These are phyloP conservation scores for Secale cereale DNA, from an alignment of 176 grass and related monocot genomes.

Conservation along the genomic window DNA sequence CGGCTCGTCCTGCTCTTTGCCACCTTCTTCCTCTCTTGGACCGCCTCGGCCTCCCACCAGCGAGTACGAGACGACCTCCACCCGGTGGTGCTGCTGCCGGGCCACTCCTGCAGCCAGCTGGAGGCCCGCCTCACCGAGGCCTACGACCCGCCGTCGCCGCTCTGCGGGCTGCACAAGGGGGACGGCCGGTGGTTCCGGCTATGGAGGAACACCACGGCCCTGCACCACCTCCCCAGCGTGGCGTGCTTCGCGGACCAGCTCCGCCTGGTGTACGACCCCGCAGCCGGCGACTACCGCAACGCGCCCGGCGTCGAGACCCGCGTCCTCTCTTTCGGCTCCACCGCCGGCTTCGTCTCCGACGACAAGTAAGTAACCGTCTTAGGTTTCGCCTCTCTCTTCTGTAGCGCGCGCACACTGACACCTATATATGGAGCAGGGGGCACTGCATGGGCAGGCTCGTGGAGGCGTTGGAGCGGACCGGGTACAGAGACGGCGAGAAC, in stretches of 20 bases:
- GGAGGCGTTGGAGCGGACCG: neutral
- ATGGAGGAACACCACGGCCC: conserved; percentile 22
- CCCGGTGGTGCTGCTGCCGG: conserved; percentile 6
- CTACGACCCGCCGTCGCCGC: neutral
- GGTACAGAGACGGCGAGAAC: conserved; percentile 28
- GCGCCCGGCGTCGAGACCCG: neutral
- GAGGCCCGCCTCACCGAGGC: conserved; percentile 10
- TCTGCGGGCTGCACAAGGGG: neutral
- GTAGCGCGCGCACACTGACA: too few species aligned
- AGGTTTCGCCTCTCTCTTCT: too few species aligned
- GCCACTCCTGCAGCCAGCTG: conserved; percentile 9
- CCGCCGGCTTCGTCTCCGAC: neutral
- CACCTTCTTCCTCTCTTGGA: neutral
- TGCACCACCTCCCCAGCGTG: neutral
- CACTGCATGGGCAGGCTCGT: neutral
- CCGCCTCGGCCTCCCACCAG: neutral
- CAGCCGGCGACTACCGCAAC: neutral
- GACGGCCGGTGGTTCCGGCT: conserved; percentile 13
- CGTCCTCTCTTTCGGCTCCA: conserved; percentile 15
- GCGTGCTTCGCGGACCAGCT: conserved; percentile 21
- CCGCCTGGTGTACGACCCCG: neutral
- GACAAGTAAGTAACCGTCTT: neutral
- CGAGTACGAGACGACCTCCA: neutral
- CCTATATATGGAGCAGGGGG: neutral
- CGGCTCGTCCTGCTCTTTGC: neutral